Base-by-base conservation (phyloP, 1,284 basidiomycete genomes). In the Inonotus obliquus region DNA sequence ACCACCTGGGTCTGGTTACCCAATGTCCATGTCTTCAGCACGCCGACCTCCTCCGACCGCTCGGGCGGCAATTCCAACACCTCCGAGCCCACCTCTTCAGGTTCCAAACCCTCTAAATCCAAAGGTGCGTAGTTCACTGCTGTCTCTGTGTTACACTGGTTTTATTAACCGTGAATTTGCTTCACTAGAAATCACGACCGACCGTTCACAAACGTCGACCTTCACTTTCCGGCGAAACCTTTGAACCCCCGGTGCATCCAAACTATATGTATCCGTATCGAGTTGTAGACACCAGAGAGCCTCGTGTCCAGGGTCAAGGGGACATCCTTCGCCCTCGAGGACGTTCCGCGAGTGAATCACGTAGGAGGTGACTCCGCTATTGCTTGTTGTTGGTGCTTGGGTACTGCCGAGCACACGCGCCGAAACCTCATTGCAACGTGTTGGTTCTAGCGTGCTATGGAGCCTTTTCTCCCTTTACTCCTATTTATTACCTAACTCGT, bases 1-100 rank as follows among this genome's bases (percentile, higher is more conserved):
- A 13, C 63, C 59, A 27, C 63, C 63, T 9, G 63, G 63, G 14
- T 64, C 63, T 17, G 63, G 63, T 10, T 64, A 61, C 39, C 63
- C 63, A 5, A 58, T 58, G 54, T 17, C 32, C 10, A 64, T 64
- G 63, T 39, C 56, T n/a, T 52, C 63, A 17, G 56, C 52, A 14
- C 48, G 49, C 17, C 59, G 45, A 13, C 55, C 55, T 17, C 47
- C 23, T 14, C 49, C 59, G 14, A 21, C 23, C 29, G 48, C 48
- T 47, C 53, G 59, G n/a, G 62, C 57, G 10, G 53, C 54, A 4
- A 45, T 54, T 13, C 62, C 53, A 11, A 35, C 32, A 45, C 63
- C 59, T 9, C 54, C 59, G 7, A 61, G 54, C 21, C 59, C 54
- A 14, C 59, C 63, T 17, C n/a, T 56, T 6, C 55, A 54, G 25